Base-by-base conservation (phyloP, 768 basidiomycete genomes). In the Arthromyces matolae region DNA sequence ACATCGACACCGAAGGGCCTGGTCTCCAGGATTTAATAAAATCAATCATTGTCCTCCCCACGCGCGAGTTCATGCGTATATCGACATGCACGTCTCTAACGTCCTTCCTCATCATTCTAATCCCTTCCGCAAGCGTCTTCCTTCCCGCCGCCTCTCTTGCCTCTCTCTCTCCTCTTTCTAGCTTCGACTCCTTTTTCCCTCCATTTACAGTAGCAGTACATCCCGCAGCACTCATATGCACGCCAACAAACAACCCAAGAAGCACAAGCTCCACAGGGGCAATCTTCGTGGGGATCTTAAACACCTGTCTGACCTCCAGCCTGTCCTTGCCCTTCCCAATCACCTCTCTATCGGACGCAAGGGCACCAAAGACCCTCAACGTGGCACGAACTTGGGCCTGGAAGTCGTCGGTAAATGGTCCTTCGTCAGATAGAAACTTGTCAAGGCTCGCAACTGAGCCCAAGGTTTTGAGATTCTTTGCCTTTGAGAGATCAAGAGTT, bases 261-360 rank as follows among this genome's bases (percentile, higher is more conserved):
- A 75, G 66, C 38, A 86, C 71, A 52, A 90, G 80, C 60, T 90
- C 88, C 32, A 87, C 68, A 0, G 88, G 88, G 0, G 86, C 73
- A 1, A 89, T 70, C 31, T 80, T 81, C 53, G 69, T 16, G 12
- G 65, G 36, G 55, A 29, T 62, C 61, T 66, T 60, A 59, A 84
- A 76, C 18, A 65, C 49, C 7, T 55, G 45, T n/a, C 56, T 66
- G 16, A 68, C 60, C 16, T 66, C 54, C 1, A 80, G 62, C 3
- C 60, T 59, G 0, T 57, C 55, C 5, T 65, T 50, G 33, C 47
- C 38, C n/a, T 19, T 24, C 19, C 24, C 23, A 19, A 50, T 18
- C n/a, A n/a, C 4, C 9, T 10, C 16, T 5, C 23, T 16, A 28
- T 52, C 51, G 3, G 5, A 19, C n/a, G 42, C 46, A 18, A 54